Evolutionary conservation across 2,329 filamentous ascomycete species (phyloP).

Genomic region (Trichoderma koningii): DNA sequence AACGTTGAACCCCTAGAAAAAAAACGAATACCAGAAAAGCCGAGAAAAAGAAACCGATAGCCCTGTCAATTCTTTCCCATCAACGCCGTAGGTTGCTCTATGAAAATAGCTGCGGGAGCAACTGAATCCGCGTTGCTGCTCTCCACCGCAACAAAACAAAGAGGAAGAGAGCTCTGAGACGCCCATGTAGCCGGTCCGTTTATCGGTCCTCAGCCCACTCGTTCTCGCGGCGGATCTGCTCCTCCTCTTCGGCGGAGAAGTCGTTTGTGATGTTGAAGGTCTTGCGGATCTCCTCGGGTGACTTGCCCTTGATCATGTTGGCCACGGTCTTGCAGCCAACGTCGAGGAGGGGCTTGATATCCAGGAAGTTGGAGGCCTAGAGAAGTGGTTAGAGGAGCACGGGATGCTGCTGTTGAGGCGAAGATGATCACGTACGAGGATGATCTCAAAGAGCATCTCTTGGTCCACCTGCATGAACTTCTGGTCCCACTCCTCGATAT

Average conservation of each 20-base stretch:
- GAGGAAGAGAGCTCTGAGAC: slow-evolving; percentile 1
- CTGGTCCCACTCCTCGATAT: slow-evolving; percentile 99
- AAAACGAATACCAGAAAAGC: slow-evolving; percentile 14
- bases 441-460: slow-evolving; percentile 99
- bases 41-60: slow-evolving; percentile 26
- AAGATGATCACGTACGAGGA: slow-evolving; percentile 67
- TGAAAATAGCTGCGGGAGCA: slow-evolving; percentile 16
- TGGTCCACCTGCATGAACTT: slow-evolving; percentile 99
- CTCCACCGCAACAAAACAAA: not conserved
- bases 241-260: slow-evolving; percentile 98
- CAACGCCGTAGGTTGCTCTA: slow-evolving; percentile 31
- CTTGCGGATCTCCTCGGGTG: slow-evolving; percentile 97
- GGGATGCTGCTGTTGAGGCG: not conserved
- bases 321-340: slow-evolving; percentile 99
- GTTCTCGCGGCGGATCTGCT: slow-evolving; percentile 91
- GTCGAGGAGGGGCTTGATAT: slow-evolving; percentile 97
- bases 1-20: slow-evolving; percentile 5
- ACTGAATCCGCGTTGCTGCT: slow-evolving; percentile 5
- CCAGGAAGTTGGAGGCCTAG: slow-evolving; percentile 97
- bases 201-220: slow-evolving; percentile 87
- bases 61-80: slow-evolving; percentile 27
- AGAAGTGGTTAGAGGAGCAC: slow-evolving; percentile 32
- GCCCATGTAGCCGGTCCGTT: slow-evolving; percentile 30
- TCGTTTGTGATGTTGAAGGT: slow-evolving; percentile 99
- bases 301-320: slow-evolving; percentile 99